Conservation (phyloP, 768 basidiomycete genomes). For the Pleurotus pulmonarius region DNA sequence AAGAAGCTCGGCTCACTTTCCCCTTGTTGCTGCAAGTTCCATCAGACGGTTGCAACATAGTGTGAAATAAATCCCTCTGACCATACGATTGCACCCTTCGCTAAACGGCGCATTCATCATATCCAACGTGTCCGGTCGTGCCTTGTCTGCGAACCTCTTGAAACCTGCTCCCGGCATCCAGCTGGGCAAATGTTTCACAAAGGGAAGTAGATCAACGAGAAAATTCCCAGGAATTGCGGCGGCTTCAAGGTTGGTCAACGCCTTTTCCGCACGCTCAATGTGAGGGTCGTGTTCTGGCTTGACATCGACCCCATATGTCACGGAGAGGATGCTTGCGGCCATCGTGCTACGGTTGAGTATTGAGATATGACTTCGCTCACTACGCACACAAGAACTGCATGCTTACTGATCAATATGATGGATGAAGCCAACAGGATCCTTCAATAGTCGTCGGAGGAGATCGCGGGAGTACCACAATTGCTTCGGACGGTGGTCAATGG, state of each 20-base stretch:
- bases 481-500: slow-evolving; percentile 22
- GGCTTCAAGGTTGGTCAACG: slow-evolving; percentile 20
- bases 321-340: slow-evolving; percentile 20
- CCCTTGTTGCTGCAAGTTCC: neutral
- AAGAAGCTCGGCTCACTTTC: neutral
- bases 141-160: neutral
- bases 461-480: slow-evolving; percentile 26
- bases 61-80: neutral
- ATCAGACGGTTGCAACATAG: neutral
- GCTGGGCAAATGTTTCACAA: neutral
- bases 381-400: neutral
- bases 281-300: slow-evolving; percentile 23
- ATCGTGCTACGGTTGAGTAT: slow-evolving; percentile 14
- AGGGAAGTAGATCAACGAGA: slow-evolving; percentile 16
- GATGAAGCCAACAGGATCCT: slow-evolving; percentile 21
- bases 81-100: neutral
- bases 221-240: slow-evolving; percentile 22
- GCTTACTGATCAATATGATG: slow-evolving; percentile 13
- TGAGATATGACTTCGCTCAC: neutral
- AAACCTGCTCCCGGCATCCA: slow-evolving; percentile 9
- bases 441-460: slow-evolving; percentile 23
- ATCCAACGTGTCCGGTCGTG: neutral
- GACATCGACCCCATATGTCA: slow-evolving; percentile 30
- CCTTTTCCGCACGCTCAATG: slow-evolving; percentile 23
- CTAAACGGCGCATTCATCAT: neutral